These are phyloP conservation scores for Lasiodiplodia hormozganensis DNA, from an alignment of 2,329 filamentous ascomycete species.

Conservation along the genomic window DNA sequence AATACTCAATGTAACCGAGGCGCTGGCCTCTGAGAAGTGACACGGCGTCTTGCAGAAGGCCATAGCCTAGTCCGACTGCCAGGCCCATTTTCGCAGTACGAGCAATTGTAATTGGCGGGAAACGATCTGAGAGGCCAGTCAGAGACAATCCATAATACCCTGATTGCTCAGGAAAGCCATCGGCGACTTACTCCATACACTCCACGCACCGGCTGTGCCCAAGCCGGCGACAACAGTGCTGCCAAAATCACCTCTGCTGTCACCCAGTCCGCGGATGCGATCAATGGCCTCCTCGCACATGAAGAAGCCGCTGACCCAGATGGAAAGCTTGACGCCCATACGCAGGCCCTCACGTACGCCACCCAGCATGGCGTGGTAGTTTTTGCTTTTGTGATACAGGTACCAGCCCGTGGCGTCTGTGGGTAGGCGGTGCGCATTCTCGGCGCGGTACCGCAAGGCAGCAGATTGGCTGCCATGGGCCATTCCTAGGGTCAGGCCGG, in stretches of 20 bases:
- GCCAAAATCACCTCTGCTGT: slow-evolving; percentile 68
- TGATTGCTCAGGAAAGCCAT: too few relatives aligned
- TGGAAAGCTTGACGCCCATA: slow-evolving; percentile 73
- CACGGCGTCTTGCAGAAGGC: slow-evolving; percentile 78
- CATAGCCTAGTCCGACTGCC: slow-evolving; percentile 79
- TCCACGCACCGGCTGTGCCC: slow-evolving; percentile 85
- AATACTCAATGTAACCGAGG: slow-evolving; percentile 76
- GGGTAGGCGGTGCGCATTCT: slow-evolving; percentile 94
- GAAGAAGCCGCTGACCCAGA: slow-evolving; percentile 80
- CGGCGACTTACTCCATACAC: slow-evolving; percentile 74
- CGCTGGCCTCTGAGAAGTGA: slow-evolving; percentile 72
- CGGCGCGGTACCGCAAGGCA: slow-evolving; percentile 86
- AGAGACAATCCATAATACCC: not conserved
- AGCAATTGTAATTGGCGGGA: slow-evolving; percentile 69
- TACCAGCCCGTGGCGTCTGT: slow-evolving; percentile 88
- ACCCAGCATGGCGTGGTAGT: slow-evolving; percentile 82
- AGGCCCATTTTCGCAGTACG: slow-evolving; percentile 80
- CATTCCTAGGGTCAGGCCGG: slow-evolving; percentile 75
- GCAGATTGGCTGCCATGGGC: slow-evolving; percentile 76
- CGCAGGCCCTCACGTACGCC: slow-evolving; percentile 79
- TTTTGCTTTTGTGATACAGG: slow-evolving; percentile 98
- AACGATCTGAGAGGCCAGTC: slow-evolving; percentile 65
- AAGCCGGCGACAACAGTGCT: slow-evolving; percentile 84
- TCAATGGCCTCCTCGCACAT: slow-evolving; percentile 86
- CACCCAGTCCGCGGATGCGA: slow-evolving; percentile 56